Percentiles rank a stretch among this genome's conserved stretches.
Evolutionary conservation across 495 filamentous ascomycete genomes (phyloP).

Genomic region (Lepidopterella palustris): DNA sequence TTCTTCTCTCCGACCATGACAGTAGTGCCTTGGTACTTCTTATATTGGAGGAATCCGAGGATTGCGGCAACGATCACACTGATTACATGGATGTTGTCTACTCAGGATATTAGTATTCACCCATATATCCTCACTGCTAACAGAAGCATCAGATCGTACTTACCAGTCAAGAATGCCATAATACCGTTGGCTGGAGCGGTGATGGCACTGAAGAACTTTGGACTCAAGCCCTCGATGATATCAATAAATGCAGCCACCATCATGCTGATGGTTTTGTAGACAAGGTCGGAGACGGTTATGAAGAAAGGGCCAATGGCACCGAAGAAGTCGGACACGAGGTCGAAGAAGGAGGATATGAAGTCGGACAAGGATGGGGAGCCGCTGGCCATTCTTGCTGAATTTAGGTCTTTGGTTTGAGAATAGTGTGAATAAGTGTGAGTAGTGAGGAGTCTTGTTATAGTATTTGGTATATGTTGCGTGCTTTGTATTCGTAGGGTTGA

Average conservation of each 20-base stretch:
- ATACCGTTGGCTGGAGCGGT: constrained; percentile 18
- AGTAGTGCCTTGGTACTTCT: constrained; percentile 21
- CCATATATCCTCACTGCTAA: background rate
- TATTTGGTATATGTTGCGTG: background rate
- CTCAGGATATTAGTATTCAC: background rate
- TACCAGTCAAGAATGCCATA: constrained; percentile 17
- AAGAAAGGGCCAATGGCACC: constrained; percentile 22
- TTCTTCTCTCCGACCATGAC: constrained; percentile 28
- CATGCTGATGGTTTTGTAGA: constrained; percentile 13
- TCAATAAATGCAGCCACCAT: constrained; percentile 6
- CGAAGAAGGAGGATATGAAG: constrained; percentile 18
- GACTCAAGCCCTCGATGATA: constrained; percentile 13
- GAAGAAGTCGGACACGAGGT: constrained; percentile 24
- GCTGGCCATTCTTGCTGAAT: too few relatives aligned
- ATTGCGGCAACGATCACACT: constrained; percentile 17
- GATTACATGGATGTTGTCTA: constrained; percentile 25
- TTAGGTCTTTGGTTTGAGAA: background rate
- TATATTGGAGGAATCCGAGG: constrained; percentile 26
- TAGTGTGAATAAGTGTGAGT: background rate
- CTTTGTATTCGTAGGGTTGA: background rate
- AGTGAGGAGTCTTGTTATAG: background rate
- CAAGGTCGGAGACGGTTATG: constrained; percentile 18
- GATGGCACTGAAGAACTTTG: constrained; percentile 19
- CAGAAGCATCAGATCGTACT: background rate
- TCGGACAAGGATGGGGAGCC: constrained; percentile 17